Base-by-base conservation (phyloP, 441 rosid genomes). In the Euphorbia celastroides region DNA sequence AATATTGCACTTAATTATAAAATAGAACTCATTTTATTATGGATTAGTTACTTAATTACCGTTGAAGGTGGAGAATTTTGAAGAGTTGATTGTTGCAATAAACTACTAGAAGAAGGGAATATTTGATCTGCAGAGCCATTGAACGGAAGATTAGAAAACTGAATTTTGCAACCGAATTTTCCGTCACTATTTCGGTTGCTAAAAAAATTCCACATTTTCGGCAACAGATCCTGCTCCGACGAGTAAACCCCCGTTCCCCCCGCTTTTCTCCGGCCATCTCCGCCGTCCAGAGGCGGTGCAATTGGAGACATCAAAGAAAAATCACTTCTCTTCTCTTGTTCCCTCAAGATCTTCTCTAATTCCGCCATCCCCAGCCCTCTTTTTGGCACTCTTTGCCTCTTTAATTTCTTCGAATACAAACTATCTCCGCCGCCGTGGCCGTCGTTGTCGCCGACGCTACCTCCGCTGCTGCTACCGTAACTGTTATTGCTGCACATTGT, bases 321-420 rank as follows among this genome's bases (percentile, higher is more conserved):
- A 34, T 59, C 56, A 54, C 52, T 56, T 38, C 4, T 75, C 36
- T 64, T 74, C 66, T 86, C 88, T 70, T 83, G 85, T 54, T 83
- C 88, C 17, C 87, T 77, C 78, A 88, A 79, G 56, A 88, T 88
- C 87, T 86, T 88, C 72, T 88, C 95, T 20, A 88, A 78, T 61
- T 88, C 92, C 0, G 95, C 95, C 27, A 88, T 92, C 38, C 95
- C 92, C 23, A 92, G 95, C 1, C 95, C 95, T 79, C 95, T 73
- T 42, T 81, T 72, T 0, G 87, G 87, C 2, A 83, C 79, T 62
- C 68, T 79, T 36, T 44, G 81, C 58, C 81, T 82, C 69, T 74
- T 80, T 7, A 64, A 74, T 68, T 79, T 86, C 84, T 79, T 83
- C 0, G 75, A 75, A 19, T 50, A 66, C 14, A 50, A 6, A 78